Evolutionary conservation across 148 eudicot genomes (phyloP), one percentile per base, ranked within the genome.

Genomic region (Mesembryanthemum crystallinum): DNA sequence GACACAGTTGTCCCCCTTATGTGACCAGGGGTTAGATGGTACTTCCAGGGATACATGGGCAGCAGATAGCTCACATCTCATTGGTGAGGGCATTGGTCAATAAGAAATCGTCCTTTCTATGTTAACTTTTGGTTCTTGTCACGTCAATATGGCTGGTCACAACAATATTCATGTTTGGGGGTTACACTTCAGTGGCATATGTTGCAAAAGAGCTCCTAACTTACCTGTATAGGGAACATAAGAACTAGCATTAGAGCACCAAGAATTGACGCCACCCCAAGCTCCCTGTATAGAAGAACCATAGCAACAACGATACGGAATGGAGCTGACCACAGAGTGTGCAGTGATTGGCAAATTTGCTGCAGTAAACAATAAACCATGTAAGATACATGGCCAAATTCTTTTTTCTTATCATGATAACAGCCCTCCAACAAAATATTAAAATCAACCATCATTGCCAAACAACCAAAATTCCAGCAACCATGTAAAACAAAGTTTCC

Each of bases 321-420:
- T 73, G 98, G 98, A 86, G 98, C 95, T 47, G 98, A 94, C 98
- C 98, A 94, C 84, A 94, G 70, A 27, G 89, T 86, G 78, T 94
- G 97, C 66, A 94, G 93, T 28, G 96, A 89, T 76, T 92, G 98
- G 81, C 92, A 85, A 77, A 90, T 68, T 94, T 88, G 97, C 98
- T 94, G 97, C 77, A 75, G 64, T 69, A 84, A 80, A 63, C 78
- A 43, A 35, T 45, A 49, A 37, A 82, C 14, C 76, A 70, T n/a
- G 52, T 67, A 76, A 73, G 62, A 67, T 35, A 12, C 45, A 58
- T 23, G 25, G 71, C 71, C 43, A 45, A 67, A 9, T 59, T 45
- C 73, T 57, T 35, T 25, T 35, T 18, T 43, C n/a, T 18, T 27
- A 25, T 25, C 32, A 45, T 20, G 14, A 61, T 69, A 37, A 60